Evolutionary conservation across 352 stramenopile genomes (phyloP), one percentile per base, ranked within the genome.

Genomic region (Phytophthora colocasiae): DNA sequence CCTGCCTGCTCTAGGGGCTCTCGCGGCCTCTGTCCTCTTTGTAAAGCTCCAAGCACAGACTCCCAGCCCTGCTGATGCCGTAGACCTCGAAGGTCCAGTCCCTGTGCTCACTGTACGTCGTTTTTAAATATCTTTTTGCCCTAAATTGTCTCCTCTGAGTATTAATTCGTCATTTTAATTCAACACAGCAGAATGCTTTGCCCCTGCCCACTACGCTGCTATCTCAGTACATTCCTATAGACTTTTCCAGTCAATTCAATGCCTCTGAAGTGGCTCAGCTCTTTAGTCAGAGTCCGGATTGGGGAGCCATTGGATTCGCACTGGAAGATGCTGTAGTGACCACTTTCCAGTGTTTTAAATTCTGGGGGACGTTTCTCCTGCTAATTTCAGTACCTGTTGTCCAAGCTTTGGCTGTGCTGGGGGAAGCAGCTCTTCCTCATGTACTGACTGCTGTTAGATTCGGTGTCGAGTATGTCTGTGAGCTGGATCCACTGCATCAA

Each of bases 401-500:
- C 32, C 72, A 80, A 32, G 54, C 66, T n/a, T 47, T 86, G 5
- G 56, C 67, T 2, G 52, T 81, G 1, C 1, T 94, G 3, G 51
- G 80, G 1, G 87, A 94, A 29, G 67, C 67, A 40, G 69, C 89
- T 48, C 73, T 96, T 49, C 87, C 87, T 36, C 87, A 96, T 15
- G 78, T 85, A 19, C 61, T 93, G 24, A 69, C 71, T 2, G 66
- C 73, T 6, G 39, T 68, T 11, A 71, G 75, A 46, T 52, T 87
- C 7, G 59, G 66, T 0, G 75, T 56, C 6, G 71, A 88, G 43
- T 76, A 78, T 26, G 66, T 93, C 14, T 69, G 58, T 34, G 59
- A 77, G 52, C 75, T 95, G 54, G 81, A 93, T n/a, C 85, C 83
- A 0, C 59, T 85, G 14, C 63, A 90, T 48, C 85, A 95, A 54